phyloP scores from a whole-genome alignment of 2,329 filamentous ascomycete genomes.

The Metarhizium guizhouense region DNA sequence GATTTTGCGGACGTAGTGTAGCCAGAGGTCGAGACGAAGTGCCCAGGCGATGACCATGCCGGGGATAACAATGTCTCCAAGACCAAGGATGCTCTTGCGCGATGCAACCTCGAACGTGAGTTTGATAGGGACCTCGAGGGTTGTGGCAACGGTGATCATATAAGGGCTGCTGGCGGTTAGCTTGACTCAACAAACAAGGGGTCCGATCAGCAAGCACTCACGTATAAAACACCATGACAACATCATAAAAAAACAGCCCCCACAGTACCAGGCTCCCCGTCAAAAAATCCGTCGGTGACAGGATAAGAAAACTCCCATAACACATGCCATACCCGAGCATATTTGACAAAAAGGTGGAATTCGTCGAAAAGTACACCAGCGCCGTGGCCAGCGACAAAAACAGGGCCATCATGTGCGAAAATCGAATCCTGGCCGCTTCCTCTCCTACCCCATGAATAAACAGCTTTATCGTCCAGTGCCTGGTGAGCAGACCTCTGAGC shows the following conservation, averaged over 20 bases:
- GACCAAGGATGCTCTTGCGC: conserved; percentile 72
- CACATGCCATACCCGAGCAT: conserved; percentile 80
- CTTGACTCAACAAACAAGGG: neutral
- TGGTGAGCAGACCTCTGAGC: conserved; percentile 38
- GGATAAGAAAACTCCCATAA: conserved; percentile 70
- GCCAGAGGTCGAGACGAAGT: conserved; percentile 82
- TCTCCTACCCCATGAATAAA: conserved; percentile 41
- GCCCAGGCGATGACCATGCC: conserved; percentile 85
- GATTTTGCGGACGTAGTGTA: conserved; percentile 66
- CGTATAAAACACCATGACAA: conserved; percentile 85
- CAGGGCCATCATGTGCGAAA: conserved; percentile 49
- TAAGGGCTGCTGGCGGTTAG: conserved; percentile 46
- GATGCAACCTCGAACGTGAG: conserved; percentile 64
- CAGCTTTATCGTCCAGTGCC: conserved; percentile 42
- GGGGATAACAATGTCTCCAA: conserved; percentile 90
- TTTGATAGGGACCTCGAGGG: conserved; percentile 87
- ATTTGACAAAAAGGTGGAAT: conserved; percentile 59
- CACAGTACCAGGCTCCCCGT: conserved; percentile 71
- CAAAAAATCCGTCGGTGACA: conserved; percentile 82
- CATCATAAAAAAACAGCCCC: conserved; percentile 88
- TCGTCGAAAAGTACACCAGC: conserved; percentile 59
- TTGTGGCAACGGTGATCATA: conserved; percentile 82
- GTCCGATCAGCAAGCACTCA: conserved; percentile 26
- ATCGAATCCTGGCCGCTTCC: conserved; percentile 40
- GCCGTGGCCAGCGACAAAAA: conserved; percentile 44